phyloP scores from a whole-genome alignment of 805 yeast species.

The Schwanniomyces yamadae region DNA sequence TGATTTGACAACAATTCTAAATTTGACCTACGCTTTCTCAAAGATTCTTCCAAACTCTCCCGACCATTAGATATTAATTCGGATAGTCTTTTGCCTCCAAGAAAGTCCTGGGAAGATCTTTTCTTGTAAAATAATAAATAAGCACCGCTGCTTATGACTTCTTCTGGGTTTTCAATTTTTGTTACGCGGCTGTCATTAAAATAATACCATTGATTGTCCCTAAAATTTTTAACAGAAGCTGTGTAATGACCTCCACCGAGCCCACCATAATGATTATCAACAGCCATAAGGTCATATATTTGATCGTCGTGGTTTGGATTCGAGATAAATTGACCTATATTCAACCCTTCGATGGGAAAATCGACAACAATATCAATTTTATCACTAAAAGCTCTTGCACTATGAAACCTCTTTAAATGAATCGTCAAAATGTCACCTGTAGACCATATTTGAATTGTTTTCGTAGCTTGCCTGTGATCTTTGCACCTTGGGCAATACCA shows the following conservation, averaged over 20 bases:
- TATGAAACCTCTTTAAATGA: conserved; percentile 87
- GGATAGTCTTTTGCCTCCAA: conserved; percentile 51
- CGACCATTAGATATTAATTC: conserved; percentile 44
- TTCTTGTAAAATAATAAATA: conserved; percentile 82
- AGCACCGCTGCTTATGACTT: conserved; percentile 73
- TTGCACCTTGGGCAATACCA: conserved; percentile 94
- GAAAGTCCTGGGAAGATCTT: conserved; percentile 28
- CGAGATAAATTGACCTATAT: conserved; percentile 60
- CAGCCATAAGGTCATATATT: conserved; percentile 83
- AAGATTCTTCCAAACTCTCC: conserved; percentile 14
- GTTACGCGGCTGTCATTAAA: conserved; percentile 83
- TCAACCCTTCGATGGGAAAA: conserved; percentile 83
- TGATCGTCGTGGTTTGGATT: conserved; percentile 19
- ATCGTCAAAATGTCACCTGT: conserved; percentile 88
- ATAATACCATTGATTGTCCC: conserved; percentile 81
- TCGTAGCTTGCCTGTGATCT: conserved; percentile 87
- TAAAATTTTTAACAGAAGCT: conserved; percentile 77
- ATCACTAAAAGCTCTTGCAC: conserved; percentile 80
- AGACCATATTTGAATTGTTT: conserved; percentile 89
- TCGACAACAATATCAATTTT: conserved; percentile 83
- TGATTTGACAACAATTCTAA: conserved; percentile 17
- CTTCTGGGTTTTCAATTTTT: conserved; percentile 52
- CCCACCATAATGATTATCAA: conserved; percentile 95
- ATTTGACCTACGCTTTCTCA: conserved; percentile 11
- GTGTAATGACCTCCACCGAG: conserved; percentile 98